phyloP scores from a whole-genome alignment of 352 stramenopile species.

The Pythium chondricola region DNA sequence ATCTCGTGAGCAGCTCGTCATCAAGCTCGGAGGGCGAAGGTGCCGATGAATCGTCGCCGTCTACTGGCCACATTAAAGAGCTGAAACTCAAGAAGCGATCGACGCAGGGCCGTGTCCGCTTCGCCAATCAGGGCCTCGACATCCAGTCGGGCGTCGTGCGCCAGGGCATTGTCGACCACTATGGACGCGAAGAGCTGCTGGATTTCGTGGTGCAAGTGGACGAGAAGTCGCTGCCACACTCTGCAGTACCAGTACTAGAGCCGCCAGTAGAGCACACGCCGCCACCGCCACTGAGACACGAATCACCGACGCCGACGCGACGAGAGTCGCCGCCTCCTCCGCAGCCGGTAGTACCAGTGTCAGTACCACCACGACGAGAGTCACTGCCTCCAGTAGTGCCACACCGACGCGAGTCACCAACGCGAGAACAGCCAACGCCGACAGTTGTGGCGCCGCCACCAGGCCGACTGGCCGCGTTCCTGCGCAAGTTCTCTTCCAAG shows the following conservation, averaged over 20 bases:
- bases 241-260: background rate
- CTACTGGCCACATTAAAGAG: conserved; percentile 10
- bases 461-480: conserved; percentile 9
- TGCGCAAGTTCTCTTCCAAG: conserved; percentile 23
- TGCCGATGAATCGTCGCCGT: background rate
- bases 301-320: background rate
- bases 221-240: background rate
- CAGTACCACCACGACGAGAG: conserved; percentile 5
- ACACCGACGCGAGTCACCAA: conserved; percentile 1
- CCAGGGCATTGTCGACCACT: conserved; percentile 19
- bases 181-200: conserved; percentile 20
- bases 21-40: conserved; percentile 11
- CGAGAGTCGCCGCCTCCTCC: background rate
- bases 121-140: conserved; percentile 13
- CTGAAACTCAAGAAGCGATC: conserved; percentile 16
- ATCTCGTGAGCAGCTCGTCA: conserved; percentile 22
- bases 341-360: too few species aligned
- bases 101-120: conserved; percentile 3
- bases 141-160: conserved; percentile 18
- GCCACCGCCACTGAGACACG: background rate
- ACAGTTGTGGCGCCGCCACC: background rate
- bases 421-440: background rate
- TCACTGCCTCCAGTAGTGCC: conserved; percentile 1
- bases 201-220: conserved; percentile 19
- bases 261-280: too few species aligned